Percentiles rank a stretch among this genome's conserved stretches.
These are phyloP conservation scores for Glarea lozoyensis DNA, from an alignment of 495 filamentous ascomycete species.

Conservation along the genomic window DNA sequence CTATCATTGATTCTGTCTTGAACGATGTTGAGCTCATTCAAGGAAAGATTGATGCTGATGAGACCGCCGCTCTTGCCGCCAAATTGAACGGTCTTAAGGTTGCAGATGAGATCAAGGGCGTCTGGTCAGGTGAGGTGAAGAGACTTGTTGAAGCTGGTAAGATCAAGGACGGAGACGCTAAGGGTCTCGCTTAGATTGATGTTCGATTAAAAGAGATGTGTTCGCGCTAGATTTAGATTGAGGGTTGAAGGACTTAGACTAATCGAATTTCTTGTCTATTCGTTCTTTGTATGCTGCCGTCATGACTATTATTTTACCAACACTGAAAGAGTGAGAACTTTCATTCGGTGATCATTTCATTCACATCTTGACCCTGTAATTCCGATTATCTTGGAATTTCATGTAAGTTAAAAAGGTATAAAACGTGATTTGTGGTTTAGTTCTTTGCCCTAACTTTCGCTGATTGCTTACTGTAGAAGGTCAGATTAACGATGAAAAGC, in stretches of 20 bases:
- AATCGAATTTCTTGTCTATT: too few species aligned
- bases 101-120: slow-evolving; percentile 56
- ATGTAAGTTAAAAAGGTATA: too few species aligned
- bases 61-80: slow-evolving; percentile 68
- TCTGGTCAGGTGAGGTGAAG: slow-evolving; percentile 62
- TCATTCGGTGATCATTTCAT: too few species aligned
- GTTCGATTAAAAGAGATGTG: not conserved
- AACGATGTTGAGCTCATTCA: slow-evolving; percentile 83
- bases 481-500: too few species aligned
- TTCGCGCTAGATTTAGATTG: not conserved
- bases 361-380: too few species aligned
- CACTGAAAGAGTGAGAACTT: too few species aligned
- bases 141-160: slow-evolving; percentile 68
- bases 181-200: slow-evolving; percentile 29
- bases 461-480: too few species aligned
- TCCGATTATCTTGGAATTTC: too few species aligned
- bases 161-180: slow-evolving; percentile 67
- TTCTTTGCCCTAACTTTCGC: too few species aligned
- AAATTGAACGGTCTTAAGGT: slow-evolving; percentile 69
- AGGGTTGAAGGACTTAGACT: not conserved
- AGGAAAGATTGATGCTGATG: slow-evolving; percentile 79
- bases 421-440: too few species aligned
- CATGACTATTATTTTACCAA: too few species aligned
- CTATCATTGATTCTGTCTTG: slow-evolving; percentile 73
- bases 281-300: too few species aligned